A percentile compares a stretch with the other conserved stretches of the same genome.
Conservation (phyloP, 192 early-diverging fungal genomes). For the Chytriomyces sp. region DNA sequence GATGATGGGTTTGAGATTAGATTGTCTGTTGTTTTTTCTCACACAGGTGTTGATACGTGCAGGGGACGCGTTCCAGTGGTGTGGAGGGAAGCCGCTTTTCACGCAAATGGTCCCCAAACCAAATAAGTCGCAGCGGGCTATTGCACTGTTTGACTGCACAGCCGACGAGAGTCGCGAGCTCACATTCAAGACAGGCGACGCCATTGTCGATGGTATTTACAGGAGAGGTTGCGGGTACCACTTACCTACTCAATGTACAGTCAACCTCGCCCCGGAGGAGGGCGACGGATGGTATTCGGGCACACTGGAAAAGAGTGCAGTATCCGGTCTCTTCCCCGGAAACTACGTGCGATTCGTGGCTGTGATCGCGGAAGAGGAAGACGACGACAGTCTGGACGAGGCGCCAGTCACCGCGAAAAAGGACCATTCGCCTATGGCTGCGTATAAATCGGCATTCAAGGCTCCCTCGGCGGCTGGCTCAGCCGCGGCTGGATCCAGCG, state of each 20-base stretch:
- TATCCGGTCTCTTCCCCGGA: slow-evolving; percentile 59
- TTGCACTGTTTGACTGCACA: slow-evolving; percentile 59
- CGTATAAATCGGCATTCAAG: no score
- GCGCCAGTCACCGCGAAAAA: neutral
- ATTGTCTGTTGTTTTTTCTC: no score
- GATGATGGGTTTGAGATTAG: no score
- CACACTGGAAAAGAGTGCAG: slow-evolving; percentile 42
- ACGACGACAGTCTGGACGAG: neutral
- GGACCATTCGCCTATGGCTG: no score
- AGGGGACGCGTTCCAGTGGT: no score
- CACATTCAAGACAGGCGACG: slow-evolving; percentile 56
- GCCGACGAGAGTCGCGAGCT: slow-evolving; percentile 63
- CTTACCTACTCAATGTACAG: slow-evolving; percentile 30
- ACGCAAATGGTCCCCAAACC: no score
- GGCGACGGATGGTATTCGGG: slow-evolving; percentile 60
- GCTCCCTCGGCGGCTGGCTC: no score
- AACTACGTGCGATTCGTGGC: slow-evolving; percentile 53
- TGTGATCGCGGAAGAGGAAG: neutral
- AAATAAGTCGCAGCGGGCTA: slow-evolving; percentile 42
- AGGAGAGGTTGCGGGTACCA: neutral
- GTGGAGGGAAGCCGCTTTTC: no score
- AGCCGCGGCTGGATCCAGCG: no score
- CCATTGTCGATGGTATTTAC: slow-evolving; percentile 51
- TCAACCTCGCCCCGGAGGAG: slow-evolving; percentile 42
- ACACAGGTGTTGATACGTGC: no score